phyloP scores from a whole-genome alignment of 2,329 filamentous ascomycete genomes.

The Claviceps quebecensis region DNA sequence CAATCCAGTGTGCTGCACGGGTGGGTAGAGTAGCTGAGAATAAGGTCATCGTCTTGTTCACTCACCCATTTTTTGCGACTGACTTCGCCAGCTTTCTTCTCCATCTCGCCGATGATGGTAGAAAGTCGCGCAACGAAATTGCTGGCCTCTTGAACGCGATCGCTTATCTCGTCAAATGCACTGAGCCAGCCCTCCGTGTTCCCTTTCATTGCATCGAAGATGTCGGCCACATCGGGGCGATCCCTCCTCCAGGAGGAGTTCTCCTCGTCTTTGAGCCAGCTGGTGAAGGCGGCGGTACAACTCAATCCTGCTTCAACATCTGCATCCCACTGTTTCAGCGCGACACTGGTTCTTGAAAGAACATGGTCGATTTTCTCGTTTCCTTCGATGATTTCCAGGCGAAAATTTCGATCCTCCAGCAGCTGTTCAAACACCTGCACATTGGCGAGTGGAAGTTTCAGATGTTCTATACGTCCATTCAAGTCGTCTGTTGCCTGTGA shows the following conservation, averaged over 20 bases:
- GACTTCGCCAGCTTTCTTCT: constrained; percentile 68
- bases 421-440: constrained; percentile 73
- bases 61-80: constrained; percentile 65
- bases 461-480: constrained; percentile 60
- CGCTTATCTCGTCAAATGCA: constrained; percentile 63
- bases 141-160: constrained; percentile 56
- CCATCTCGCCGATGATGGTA: constrained; percentile 71
- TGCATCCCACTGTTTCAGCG: constrained; percentile 62
- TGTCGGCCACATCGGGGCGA: constrained; percentile 50
- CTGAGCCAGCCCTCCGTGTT: constrained; percentile 85
- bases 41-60: constrained; percentile 1
- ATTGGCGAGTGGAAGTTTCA: constrained; percentile 75
- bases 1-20: no score
- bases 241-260: constrained; percentile 46
- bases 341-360: constrained; percentile 59
- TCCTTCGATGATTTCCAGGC: constrained; percentile 66
- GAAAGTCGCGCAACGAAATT: constrained; percentile 57
- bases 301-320: constrained; percentile 68
- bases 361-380: constrained; percentile 90
- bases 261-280: constrained; percentile 57
- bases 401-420: constrained; percentile 71
- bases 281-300: constrained; percentile 61
- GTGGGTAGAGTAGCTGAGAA: not conserved
- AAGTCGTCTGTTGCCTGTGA: constrained; percentile 67
- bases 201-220: constrained; percentile 80